Conservation (phyloP, 768 basidiomycete genomes). For the Lactifluus volemus region DNA sequence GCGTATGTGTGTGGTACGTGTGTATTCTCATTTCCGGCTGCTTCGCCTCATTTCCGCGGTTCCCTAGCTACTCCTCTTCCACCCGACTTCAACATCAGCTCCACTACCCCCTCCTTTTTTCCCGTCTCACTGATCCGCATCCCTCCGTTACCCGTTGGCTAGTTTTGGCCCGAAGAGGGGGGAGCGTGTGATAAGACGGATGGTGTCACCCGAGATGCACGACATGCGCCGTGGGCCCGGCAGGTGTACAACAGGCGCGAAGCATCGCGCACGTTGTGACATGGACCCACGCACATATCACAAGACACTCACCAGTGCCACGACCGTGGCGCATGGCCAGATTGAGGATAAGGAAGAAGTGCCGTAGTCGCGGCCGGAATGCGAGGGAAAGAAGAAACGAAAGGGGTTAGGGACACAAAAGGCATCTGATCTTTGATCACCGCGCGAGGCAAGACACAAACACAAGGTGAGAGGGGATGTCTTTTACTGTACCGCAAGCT, state of each 20-base stretch:
- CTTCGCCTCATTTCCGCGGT: constrained; percentile 4
- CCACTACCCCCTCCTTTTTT: neutral
- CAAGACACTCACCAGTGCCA: neutral
- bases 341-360: neutral
- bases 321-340: constrained; percentile 1
- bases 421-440: neutral
- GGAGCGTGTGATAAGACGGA: neutral
- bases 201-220: neutral
- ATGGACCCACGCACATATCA: neutral
- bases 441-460: neutral
- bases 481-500: neutral
- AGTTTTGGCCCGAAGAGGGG: neutral
- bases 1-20: constrained; percentile 3
- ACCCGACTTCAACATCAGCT: neutral
- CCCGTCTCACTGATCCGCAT: neutral
- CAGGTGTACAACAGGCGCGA: neutral
- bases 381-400: neutral
- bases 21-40: constrained; percentile 10
- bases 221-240: neutral
- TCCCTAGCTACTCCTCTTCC: neutral
- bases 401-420: neutral
- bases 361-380: neutral
- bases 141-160: neutral
- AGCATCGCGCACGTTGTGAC: neutral
- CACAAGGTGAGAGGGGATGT: neutral